Evolutionary conservation across 179 eudicot genomes (phyloP).

Genomic region (Drosera spatulata): DNA sequence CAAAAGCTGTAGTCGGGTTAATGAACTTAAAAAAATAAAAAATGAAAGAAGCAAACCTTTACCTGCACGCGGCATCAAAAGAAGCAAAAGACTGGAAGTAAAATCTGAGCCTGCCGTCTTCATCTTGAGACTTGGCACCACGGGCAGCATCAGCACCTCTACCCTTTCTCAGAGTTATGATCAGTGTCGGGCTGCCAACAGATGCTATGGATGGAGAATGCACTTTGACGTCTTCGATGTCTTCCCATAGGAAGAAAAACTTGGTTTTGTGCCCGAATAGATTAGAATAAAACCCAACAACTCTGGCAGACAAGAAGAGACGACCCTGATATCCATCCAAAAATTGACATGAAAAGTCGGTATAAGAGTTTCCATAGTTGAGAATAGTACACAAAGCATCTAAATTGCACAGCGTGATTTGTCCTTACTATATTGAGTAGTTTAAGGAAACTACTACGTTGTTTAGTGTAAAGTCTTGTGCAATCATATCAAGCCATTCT

Average conservation of each 20-base stretch:
- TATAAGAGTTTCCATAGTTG: too few species aligned
- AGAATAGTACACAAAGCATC: too few species aligned
- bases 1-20: too few species aligned
- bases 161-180: slow-evolving; percentile 60
- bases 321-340: slow-evolving; percentile 46
- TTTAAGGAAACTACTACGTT: too few species aligned
- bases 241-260: slow-evolving; percentile 84
- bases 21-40: too few species aligned
- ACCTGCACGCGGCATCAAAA: slow-evolving; percentile 9
- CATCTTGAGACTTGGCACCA: slow-evolving; percentile 74
- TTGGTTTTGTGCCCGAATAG: slow-evolving; percentile 73
- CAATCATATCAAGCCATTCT: too few species aligned
- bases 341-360: too few species aligned
- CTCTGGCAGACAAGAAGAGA: slow-evolving; percentile 76
- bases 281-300: slow-evolving; percentile 78
- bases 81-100: slow-evolving; percentile 69
- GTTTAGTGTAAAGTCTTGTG: too few species aligned
- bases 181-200: slow-evolving; percentile 66
- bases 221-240: slow-evolving; percentile 70
- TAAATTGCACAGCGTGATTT: too few species aligned
- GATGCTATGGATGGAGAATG: slow-evolving; percentile 59
- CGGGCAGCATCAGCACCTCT: slow-evolving; percentile 71
- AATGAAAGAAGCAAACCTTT: neutral
- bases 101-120: slow-evolving; percentile 75
- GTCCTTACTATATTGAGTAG: too few species aligned